These are phyloP conservation scores for Picea sitchensis DNA, from an alignment of 75 land plant species.

Conservation along the genomic window DNA sequence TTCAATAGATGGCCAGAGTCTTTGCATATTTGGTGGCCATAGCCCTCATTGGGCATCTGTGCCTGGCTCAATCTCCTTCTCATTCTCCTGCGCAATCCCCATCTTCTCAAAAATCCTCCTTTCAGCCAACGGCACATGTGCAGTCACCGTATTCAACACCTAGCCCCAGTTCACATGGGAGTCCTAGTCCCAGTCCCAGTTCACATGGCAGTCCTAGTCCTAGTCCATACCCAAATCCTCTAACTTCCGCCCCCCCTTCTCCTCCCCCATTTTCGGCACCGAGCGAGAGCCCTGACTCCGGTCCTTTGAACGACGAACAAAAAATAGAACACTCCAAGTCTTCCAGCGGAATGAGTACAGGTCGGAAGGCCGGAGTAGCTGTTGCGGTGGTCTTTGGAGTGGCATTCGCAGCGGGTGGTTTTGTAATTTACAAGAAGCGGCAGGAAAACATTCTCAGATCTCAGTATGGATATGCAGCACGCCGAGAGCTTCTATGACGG, in stretches of 20 bases:
- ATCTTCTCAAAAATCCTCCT: conserved; percentile 6
- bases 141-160: background rate
- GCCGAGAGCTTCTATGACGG: conserved; percentile 20
- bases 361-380: conserved; percentile 53
- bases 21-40: too few species aligned
- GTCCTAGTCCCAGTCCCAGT: background rate
- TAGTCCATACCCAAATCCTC: conserved; percentile 4
- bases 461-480: conserved; percentile 34
- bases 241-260: background rate
- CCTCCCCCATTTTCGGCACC: conserved; percentile 11
- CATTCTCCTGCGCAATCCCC: background rate
- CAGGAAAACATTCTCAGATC: conserved; percentile 46
- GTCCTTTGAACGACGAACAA: background rate
- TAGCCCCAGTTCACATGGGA: background rate
- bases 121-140: background rate
- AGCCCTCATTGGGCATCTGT: background rate
- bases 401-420: conserved; percentile 23
- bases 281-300: background rate
- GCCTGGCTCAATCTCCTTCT: background rate
- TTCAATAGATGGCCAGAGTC: too few species aligned
- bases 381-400: conserved; percentile 38
- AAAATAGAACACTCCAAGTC: background rate
- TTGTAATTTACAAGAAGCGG: conserved; percentile 46
- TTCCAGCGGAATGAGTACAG: conserved; percentile 35
- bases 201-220: background rate